Conservation (phyloP, 202 grass and related monocot genomes). For the Dendrocalamus latiflorus region DNA sequence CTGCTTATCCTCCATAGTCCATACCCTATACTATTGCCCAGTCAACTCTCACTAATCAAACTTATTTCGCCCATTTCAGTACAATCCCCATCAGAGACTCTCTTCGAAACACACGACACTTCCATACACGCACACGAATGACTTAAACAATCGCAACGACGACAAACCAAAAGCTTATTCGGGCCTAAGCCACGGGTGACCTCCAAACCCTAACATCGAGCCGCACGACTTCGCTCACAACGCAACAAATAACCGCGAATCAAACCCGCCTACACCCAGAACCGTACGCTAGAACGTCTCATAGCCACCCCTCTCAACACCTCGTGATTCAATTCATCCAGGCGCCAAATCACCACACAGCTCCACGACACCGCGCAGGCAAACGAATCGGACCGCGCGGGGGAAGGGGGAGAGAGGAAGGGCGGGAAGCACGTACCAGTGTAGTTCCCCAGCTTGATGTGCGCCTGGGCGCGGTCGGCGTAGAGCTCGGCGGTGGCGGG, state of each 20-base stretch:
- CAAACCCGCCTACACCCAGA: neutral
- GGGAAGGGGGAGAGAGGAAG: neutral
- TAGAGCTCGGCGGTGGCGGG: constrained; percentile 64
- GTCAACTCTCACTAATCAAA: neutral
- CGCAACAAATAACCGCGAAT: neutral
- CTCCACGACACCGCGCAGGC: neutral
- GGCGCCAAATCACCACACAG: neutral
- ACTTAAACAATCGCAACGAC: neutral
- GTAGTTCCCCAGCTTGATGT: constrained; percentile 91
- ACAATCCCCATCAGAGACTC: neutral
- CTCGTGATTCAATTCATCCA: neutral
- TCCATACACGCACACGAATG: neutral
- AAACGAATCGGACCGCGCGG: neutral
- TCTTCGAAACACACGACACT: neutral
- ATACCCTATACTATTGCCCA: neutral
- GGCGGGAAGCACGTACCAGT: constrained; percentile 37
- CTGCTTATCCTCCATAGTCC: neutral
- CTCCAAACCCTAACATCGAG: neutral
- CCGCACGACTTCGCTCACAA: neutral
- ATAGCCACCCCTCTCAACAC: neutral
- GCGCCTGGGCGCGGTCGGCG: constrained; percentile 77
- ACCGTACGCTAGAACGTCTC: neutral
- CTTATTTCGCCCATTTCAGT: neutral
- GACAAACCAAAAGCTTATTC: neutral
- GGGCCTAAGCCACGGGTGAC: neutral